These are phyloP conservation scores for Schoenoplectus triqueter DNA, from an alignment of 202 grass and related monocot genomes.

Conservation along the genomic window DNA sequence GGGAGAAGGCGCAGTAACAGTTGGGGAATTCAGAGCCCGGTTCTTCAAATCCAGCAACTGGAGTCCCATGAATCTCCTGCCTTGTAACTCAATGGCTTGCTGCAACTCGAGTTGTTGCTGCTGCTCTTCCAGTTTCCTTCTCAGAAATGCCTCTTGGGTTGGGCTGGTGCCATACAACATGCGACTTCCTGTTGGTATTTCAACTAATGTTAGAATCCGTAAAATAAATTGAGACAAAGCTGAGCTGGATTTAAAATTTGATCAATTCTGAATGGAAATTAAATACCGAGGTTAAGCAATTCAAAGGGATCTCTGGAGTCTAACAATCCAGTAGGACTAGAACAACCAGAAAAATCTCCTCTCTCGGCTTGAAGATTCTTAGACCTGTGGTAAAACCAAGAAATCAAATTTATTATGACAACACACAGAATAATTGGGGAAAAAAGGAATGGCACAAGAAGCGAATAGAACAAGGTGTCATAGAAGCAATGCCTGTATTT, in stretches of 20 bases:
- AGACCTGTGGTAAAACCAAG: conserved; percentile 21
- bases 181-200: conserved; percentile 46
- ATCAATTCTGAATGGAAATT: neutral
- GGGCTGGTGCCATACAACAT: conserved; percentile 49
- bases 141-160: conserved; percentile 56
- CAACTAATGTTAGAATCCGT: neutral
- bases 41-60: conserved; percentile 63
- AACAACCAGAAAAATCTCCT: conserved; percentile 57
- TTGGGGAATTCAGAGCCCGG: conserved; percentile 41
- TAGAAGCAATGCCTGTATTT: conserved; percentile 60
- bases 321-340: conserved; percentile 64
- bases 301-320: conserved; percentile 71
- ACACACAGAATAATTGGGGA: neutral
- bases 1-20: neutral
- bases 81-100: conserved; percentile 64
- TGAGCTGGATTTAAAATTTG: neutral
- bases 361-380: conserved; percentile 69
- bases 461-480: neutral
- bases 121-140: conserved; percentile 71
- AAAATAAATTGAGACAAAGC: neutral
- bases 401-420: neutral
- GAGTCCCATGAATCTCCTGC: conserved; percentile 59
- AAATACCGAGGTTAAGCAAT: conserved; percentile 66
- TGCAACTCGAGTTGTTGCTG: conserved; percentile 66
- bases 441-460: neutral